Evolutionary conservation across 306 rosid genomes (phyloP).

Genomic region (Psophocarpus tetragonolobus): DNA sequence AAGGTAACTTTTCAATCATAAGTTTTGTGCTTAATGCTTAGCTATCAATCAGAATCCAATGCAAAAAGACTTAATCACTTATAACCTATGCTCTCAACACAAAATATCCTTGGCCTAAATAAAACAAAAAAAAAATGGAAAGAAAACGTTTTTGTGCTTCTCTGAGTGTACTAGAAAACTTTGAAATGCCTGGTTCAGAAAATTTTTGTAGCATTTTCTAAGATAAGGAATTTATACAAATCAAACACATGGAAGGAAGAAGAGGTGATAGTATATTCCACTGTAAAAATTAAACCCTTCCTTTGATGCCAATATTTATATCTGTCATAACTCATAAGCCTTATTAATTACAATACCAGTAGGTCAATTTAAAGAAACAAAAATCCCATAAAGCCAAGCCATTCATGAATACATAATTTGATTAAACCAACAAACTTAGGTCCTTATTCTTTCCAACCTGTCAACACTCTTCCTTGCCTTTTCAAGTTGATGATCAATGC

Average conservation of each 20-base stretch:
- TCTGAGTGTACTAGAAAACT: not conserved
- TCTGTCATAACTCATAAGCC: constrained; percentile 51
- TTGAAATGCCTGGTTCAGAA: not conserved
- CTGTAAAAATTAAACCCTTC: constrained; percentile 40
- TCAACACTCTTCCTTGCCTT: constrained; percentile 82
- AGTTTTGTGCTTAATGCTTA: not conserved
- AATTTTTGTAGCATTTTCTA: not conserved
- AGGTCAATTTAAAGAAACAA: constrained; percentile 35
- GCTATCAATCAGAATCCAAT: not conserved
- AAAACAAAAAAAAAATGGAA: no score
- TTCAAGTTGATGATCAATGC: constrained; percentile 71
- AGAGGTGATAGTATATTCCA: not conserved
- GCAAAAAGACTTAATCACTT: not conserved
- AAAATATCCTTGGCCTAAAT: not conserved
- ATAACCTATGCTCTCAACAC: not conserved
- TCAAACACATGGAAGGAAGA: not conserved
- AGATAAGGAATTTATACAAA: constrained; percentile 1
- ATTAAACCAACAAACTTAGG: constrained; percentile 44
- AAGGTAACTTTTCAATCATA: not conserved
- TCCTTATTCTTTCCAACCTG: constrained; percentile 74
- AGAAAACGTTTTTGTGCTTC: not conserved
- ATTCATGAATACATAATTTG: constrained; percentile 39
- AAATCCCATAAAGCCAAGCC: constrained; percentile 45
- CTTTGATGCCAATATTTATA: constrained; percentile 43
- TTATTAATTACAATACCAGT: constrained; percentile 51